Evolutionary conservation across 129 eudicot species (phyloP).

Genomic region (Logfia minima): DNA sequence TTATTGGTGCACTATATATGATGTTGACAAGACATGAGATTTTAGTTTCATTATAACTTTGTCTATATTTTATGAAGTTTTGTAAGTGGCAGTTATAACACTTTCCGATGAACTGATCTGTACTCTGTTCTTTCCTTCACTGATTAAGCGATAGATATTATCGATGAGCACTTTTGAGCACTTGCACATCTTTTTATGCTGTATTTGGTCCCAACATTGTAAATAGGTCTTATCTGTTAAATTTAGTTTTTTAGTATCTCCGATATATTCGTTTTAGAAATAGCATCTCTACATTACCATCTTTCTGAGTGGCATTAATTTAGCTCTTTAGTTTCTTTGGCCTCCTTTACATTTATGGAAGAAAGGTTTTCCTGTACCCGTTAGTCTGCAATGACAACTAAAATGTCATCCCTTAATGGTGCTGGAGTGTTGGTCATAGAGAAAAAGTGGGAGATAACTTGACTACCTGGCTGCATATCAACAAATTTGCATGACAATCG

Average conservation of each 20-base stretch:
- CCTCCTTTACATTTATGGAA: no score
- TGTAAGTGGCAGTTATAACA: neutral
- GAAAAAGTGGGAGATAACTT: neutral
- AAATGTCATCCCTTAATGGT: neutral
- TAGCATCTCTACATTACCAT: neutral
- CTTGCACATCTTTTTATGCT: neutral
- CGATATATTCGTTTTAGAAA: neutral
- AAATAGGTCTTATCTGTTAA: neutral
- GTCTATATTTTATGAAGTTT: slow-evolving; percentile 8
- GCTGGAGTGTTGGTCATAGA: neutral
- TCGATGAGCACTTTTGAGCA: slow-evolving; percentile 10
- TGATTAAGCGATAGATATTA: slow-evolving; percentile 1
- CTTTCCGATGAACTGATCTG: slow-evolving; percentile 17
- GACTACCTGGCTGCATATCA: neutral
- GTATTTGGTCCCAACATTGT: slow-evolving; percentile 4
- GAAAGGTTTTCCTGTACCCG: neutral
- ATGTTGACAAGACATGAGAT: slow-evolving; percentile 1
- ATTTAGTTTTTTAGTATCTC: neutral
- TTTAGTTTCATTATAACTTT: neutral
- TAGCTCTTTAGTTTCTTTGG: no score
- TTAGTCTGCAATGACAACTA: neutral
- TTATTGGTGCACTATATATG: slow-evolving; percentile 13
- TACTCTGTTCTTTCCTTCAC: neutral
- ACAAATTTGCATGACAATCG: neutral
- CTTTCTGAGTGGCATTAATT: no score